Percentiles rank a stretch among this genome's conserved stretches.
Evolutionary conservation across 768 basidiomycete genomes (phyloP).

Genomic region (Collybia nuda): DNA sequence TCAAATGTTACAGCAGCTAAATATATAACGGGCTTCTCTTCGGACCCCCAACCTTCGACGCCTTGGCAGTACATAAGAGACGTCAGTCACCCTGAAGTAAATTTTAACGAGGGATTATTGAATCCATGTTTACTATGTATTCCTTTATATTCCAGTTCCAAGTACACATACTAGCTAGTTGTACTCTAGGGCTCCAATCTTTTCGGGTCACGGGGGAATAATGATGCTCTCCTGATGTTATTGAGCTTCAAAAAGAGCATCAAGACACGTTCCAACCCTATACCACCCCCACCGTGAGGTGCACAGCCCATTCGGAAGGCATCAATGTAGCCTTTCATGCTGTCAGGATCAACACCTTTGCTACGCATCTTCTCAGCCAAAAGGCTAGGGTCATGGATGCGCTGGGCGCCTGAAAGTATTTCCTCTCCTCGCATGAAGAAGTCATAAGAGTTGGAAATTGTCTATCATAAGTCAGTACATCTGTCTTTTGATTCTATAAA

Average conservation of each 20-base stretch:
- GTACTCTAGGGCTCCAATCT: conserved; percentile 74
- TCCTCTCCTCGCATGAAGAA: conserved; percentile 99
- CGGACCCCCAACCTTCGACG: conserved; percentile 20
- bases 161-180: too few relatives aligned
- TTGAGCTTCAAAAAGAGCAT: conserved; percentile 98
- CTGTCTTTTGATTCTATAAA: neutral
- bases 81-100: conserved; percentile 6
- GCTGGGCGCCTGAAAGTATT: conserved; percentile 97
- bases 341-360: conserved; percentile 87
- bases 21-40: conserved; percentile 25
- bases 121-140: too few relatives aligned
- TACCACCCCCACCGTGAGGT: conserved; percentile 96
- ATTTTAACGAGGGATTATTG: too few relatives aligned
- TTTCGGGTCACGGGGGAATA: conserved; percentile 98
- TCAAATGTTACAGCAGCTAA: conserved; percentile 15
- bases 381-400: conserved; percentile 87
- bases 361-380: conserved; percentile 82
- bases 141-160: too few relatives aligned
- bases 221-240: conserved; percentile 88
- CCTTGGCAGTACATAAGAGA: conserved; percentile 21
- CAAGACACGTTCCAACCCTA: conserved; percentile 91
- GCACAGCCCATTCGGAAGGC: conserved; percentile 94
- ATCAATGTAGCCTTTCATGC: conserved; percentile 91
- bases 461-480: conserved; percentile 38
- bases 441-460: conserved; percentile 96